Base-by-base conservation (phyloP, 768 basidiomycete genomes). In the Thelephora aurantiotincta region DNA sequence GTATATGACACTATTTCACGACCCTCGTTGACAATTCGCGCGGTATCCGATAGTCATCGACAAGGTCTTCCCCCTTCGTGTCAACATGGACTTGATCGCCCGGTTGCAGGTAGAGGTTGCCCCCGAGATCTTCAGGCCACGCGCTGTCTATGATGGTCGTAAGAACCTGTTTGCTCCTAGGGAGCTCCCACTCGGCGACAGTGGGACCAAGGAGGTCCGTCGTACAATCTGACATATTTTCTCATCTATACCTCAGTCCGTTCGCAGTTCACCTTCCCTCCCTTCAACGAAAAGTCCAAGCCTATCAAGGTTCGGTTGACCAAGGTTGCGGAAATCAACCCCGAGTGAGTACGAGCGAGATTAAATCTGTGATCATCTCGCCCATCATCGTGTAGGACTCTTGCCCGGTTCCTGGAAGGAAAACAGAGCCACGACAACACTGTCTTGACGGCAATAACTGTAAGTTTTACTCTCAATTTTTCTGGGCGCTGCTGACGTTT, bases 281-380 rank as follows among this genome's bases (percentile, higher is more conserved):
- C 63, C 11, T 36, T 22, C n/a, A 38, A 44, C 13, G 52, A 51
- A 20, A 54, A 57, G 5, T 69, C 81, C 6, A 82, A 80, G 52
- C 66, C 75, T 3, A 87, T 78, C 64, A 82, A 78, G 55, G 71
- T 89, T 36, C 70, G 65, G 41, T 54, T 89, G 67, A 63, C 78
- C 65, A 52, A 86, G 59, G 65, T 87, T 72, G 52, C 80, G 68
- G 55, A 94, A 71, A 65, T 97, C 82, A 51, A 97, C 79, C 64
- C 96, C 78, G 50, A 98, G 80, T 46, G 81, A 67, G 60, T 85
- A 2, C 43, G 48, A 43, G 14, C 12, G 33, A 45, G 49, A 43
- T 26, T 35, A 23, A 33, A 44, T 51, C 62, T 64, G 68, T 53
- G 30, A 51, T 43, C 47, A 26, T n/a, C 47, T 18, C 34, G 9